Conservation (phyloP, 73 alveolate genomes). For the Halteria grandinella region DNA sequence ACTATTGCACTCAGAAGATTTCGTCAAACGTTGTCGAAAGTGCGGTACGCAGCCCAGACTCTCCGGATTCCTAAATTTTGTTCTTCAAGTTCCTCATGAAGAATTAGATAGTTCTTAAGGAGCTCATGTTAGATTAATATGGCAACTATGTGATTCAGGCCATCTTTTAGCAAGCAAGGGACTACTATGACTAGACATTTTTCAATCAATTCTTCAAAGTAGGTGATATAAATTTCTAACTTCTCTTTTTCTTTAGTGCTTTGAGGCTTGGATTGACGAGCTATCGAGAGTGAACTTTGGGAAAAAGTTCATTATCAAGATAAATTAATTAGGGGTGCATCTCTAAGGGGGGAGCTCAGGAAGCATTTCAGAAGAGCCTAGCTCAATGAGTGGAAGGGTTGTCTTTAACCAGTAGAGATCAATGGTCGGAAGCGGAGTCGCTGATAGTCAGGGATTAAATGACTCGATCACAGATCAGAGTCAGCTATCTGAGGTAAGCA, state of each 20-base stretch:
- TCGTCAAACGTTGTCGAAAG: constrained; percentile 28
- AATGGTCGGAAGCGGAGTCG: too few relatives aligned
- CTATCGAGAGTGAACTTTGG: constrained; percentile 4
- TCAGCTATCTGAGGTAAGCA: too few relatives aligned
- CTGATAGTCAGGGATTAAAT: too few relatives aligned
- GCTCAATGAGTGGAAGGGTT: too few relatives aligned
- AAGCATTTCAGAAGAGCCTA: too few relatives aligned
- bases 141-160: constrained; percentile 35
- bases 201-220: neutral
- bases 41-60: constrained; percentile 4
- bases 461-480: too few relatives aligned
- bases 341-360: too few relatives aligned
- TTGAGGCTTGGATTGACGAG: neutral
- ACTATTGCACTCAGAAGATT: constrained; percentile 9
- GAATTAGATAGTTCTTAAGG: neutral
- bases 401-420: too few relatives aligned
- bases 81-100: neutral
- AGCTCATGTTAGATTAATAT: constrained; percentile 5
- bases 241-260: neutral
- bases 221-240: neutral
- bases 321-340: too few relatives aligned
- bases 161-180: neutral
- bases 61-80: neutral
- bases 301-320: constrained; percentile 14
- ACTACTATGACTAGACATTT: constrained; percentile 14